Base-by-base conservation (phyloP, 306 rosid species). In the Ammopiptanthus mongolicus region DNA sequence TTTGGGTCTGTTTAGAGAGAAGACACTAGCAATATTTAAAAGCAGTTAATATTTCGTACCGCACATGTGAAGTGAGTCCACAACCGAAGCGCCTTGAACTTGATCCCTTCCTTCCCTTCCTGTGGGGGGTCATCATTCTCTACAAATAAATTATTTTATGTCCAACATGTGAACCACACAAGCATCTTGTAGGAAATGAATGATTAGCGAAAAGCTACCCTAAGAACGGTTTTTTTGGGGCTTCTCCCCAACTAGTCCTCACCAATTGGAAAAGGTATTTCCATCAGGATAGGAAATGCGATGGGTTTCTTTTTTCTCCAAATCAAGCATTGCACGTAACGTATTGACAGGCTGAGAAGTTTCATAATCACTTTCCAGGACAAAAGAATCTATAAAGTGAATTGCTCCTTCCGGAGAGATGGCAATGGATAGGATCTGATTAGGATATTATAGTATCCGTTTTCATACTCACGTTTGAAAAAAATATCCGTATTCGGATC, bases 261-360 rank as follows among this genome's bases (percentile, higher is more conserved):
- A 34, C 36, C 44, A 15, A 25, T 15, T 53, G 71, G 47, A 68
- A 15, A 65, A 41, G 39, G 68, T 7, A 34, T 55, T 76, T 65
- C 74, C 48, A 53, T 4, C 12, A 17, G 14, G 29, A 47, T 21
- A 67, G 50, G 58, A 33, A 58, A 46, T 60, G 65, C 4, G 2
- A 11, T 23, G 13, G 25, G 39, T 70, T 70, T 71, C 15, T 25
- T 73, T 65, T 65, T 39, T 52, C 52, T 72, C 83, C 62, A 63
- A 53, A 79, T 65, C 63, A 46, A 65, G 53, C 65, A 61, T 8
- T 50, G 72, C 51, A 62, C 50, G 77, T 55, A 65, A 79, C 64
- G 73, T 71, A 63, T 52, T 46, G 63, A 73, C 44, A 73, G 57
- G 44, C 17, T 39, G 33, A 50, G 74, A 53, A 65, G 52, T 41